Evolutionary conservation across 345 rosid species (phyloP).

Genomic region (Sonneratia caseolaris): DNA sequence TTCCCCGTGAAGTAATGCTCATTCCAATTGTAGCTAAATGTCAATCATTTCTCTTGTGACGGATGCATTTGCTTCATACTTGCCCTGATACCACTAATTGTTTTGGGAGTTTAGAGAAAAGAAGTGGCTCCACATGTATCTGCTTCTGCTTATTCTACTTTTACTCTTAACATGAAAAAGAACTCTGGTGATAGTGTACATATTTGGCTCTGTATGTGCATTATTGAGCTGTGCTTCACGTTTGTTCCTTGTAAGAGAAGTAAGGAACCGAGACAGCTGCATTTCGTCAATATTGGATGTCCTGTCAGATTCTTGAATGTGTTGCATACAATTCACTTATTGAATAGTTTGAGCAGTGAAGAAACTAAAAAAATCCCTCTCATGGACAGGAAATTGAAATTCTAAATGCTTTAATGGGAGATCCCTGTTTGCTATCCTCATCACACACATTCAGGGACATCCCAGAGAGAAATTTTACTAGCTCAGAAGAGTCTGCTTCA

Average conservation of each 20-base stretch:
- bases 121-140: background rate
- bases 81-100: background rate
- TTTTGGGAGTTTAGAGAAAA: background rate
- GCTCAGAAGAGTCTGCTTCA: conserved; percentile 10
- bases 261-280: background rate
- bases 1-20: background rate
- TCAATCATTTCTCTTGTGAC: background rate
- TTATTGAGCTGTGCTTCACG: background rate
- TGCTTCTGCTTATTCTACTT: background rate
- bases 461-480: conserved; percentile 35
- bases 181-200: background rate
- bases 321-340: background rate
- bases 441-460: conserved; percentile 38
- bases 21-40: background rate
- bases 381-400: conserved; percentile 35
- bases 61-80: background rate
- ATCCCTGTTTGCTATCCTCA: conserved; percentile 42
- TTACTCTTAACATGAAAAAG: background rate
- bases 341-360: background rate
- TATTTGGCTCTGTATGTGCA: background rate
- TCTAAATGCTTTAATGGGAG: conserved; percentile 41
- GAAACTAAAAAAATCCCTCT: background rate
- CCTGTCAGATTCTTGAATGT: background rate
- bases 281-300: background rate
- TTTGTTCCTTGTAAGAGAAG: background rate